Evolutionary conservation across 2,329 filamentous ascomycete genomes (phyloP), one percentile per base, ranked within the genome.

Genomic region (Cladophialophora exuberans): DNA sequence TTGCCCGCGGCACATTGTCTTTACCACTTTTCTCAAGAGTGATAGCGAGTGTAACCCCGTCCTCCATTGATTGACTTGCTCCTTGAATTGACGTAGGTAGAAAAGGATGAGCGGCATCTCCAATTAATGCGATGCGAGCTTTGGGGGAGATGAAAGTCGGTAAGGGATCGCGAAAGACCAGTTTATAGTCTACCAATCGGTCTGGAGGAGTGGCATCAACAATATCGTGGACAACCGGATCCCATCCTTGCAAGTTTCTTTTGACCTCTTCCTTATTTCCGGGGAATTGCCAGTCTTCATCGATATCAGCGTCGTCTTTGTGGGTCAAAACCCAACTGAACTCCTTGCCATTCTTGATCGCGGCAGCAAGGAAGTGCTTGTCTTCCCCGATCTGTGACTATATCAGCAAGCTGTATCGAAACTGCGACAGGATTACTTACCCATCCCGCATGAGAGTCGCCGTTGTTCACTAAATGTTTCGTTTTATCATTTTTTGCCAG

Each of bases 251-350:
- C 10, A 83, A 64, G 1, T 79, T 72, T 51, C 76, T 70, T 55
- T 75, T 72, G 0, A 81, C 80, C 31, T 82, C 80, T 36, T 77
- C 73, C 0, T 81, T 69, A 44, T 78, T 76, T 2, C 77, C 78
- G 0, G 79, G 78, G 57, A 81, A 79, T 3, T 74, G 77, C 78
- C 78, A 82, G 1, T 78, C 79, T 66, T 83, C 80, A 53, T 80
- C 73, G 53, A 82, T 81, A 60, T 83, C 60, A 25, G 55, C 61
- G 17, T 56, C 31, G 56, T 75, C 74, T 56, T 72, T 75, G 65
- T 83, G 80, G 25, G 81, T 82, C 48, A 79, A 77, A 4, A 81
- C 80, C 79, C 79, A 82, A 50, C 72, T 77, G 59, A 82, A 77
- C 56, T 81, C 79, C 43, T 74, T 72, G 6, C 78, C 79, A 30